Evolutionary conservation across 352 stramenopile species (phyloP), one percentile per base, ranked within the genome.

Genomic region (Achlya hypogyna): DNA sequence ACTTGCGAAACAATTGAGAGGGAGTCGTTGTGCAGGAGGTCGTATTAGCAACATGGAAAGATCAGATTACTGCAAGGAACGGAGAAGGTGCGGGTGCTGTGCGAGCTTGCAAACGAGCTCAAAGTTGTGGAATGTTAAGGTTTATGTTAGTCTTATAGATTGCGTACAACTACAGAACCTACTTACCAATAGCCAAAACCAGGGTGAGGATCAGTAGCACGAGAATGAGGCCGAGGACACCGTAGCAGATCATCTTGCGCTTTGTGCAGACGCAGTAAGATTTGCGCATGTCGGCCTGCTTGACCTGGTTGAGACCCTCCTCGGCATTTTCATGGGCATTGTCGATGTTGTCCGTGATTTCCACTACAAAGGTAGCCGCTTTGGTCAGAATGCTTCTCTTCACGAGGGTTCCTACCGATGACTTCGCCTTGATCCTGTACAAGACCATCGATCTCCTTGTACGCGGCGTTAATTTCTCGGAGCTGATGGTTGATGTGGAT

Each of bases 401-500:
- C 25, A 63, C 2, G 16, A 51, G 51, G 18, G 10, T 38, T 77
- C 78, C 65, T 60, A 86, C 78, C 76, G 51, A 84, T 75, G 32
- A 87, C 78, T 75, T 88, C 80, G 69, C 76, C 78, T 62, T 88
- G 80, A 45, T 88, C 75, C 38, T 79, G 72, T 35, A 88, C 74
- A 6, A 88, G 73, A 20, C 77, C 75, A 43, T 88, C 80, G 1
- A 88, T 76, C 58, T 88, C 80, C 51, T 78, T 77, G 73, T 75
- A 88, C 23, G 80, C 80, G 1, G 80, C 78, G 53, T 88, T 85
- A 31, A 88, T 79, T 18, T 88, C 80, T 6, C 77, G 73, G 29
- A 88, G 69, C 70, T 87, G 78, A 63, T 88, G 75, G 63, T 87
- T 88, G 60, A 88, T 88, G 71, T 87, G 80, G 14, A 88, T 59